Evolutionary conservation across 495 filamentous ascomycete species (phyloP).

Genomic region (Echria macrotheca): DNA sequence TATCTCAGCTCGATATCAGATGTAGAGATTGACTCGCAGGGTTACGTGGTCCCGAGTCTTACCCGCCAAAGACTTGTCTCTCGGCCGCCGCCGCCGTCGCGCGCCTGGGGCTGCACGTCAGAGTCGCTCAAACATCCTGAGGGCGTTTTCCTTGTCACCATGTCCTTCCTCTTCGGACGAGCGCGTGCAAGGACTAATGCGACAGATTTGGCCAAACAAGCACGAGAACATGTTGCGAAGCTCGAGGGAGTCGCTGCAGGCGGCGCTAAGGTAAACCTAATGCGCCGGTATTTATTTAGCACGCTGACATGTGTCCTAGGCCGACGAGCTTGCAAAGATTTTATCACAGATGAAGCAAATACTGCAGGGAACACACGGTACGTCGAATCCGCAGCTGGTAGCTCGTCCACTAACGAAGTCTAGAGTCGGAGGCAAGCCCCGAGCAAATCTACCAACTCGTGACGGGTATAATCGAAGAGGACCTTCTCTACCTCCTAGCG

Average conservation of each 20-base stretch:
- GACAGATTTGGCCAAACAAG: conserved; percentile 47
- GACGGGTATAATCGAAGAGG: conserved; percentile 74
- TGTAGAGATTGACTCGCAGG: too few relatives aligned
- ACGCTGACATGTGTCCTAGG: conserved; percentile 33
- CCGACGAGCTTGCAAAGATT: conserved; percentile 56
- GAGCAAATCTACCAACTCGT: conserved; percentile 81
- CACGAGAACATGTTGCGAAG: conserved; percentile 48
- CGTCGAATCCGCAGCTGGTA: conserved; percentile 7
- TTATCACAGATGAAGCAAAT: conserved; percentile 78
- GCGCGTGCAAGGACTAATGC: conserved; percentile 54
- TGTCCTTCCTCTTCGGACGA: conserved; percentile 91
- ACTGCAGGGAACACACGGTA: conserved; percentile 79
- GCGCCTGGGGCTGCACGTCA: too few relatives aligned
- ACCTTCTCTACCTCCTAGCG: conserved; percentile 78
- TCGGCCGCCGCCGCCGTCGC: too few relatives aligned
- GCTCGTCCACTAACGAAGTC: neutral
- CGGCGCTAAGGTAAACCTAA: conserved; percentile 43
- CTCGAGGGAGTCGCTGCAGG: conserved; percentile 45
- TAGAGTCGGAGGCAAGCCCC: conserved; percentile 79
- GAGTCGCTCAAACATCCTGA: too few relatives aligned
- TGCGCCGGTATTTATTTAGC: neutral
- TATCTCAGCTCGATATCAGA: too few relatives aligned
- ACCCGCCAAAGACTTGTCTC: too few relatives aligned
- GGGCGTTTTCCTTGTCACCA: too few relatives aligned
- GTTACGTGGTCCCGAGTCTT: too few relatives aligned